Conservation (phyloP, 371 early-diverging fungal species). For the Choanephora cucurbitarum region DNA sequence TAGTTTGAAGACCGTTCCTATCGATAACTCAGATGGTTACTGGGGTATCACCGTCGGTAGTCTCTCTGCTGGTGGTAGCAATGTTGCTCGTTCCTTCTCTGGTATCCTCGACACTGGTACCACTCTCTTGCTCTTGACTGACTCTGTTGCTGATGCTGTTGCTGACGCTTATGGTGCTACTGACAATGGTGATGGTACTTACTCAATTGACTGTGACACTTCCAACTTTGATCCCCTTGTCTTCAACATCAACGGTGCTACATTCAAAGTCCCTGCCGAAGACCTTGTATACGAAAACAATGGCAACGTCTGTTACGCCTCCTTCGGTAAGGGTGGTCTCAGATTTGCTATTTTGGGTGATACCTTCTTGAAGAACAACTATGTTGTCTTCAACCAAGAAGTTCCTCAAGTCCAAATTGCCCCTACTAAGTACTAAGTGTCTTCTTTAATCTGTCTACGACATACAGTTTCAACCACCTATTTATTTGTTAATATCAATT, state of each 20-base stretch:
- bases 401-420: no score
- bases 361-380: no score
- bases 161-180: constrained; percentile 19
- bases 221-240: constrained; percentile 16
- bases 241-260: constrained; percentile 13
- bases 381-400: no score
- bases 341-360: no score
- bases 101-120: constrained; percentile 67
- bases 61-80: constrained; percentile 9
- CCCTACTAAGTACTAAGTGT: no score
- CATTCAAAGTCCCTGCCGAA: constrained; percentile 22
- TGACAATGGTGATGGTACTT: constrained; percentile 27
- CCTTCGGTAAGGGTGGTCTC: no score
- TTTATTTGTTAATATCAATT: no score
- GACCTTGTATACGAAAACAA: no score
- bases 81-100: constrained; percentile 10
- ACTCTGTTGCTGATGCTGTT: constrained; percentile 28
- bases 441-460: no score
- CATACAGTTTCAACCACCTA: no score
- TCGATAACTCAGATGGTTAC: no score
- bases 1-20: constrained; percentile 47
- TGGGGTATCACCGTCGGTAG: constrained; percentile 42
- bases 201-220: constrained; percentile 20
- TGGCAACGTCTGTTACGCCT: no score
- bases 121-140: constrained; percentile 55